These are phyloP conservation scores for Blepharisma japonicum DNA, from an alignment of 73 alveolate species.

Conservation along the genomic window DNA sequence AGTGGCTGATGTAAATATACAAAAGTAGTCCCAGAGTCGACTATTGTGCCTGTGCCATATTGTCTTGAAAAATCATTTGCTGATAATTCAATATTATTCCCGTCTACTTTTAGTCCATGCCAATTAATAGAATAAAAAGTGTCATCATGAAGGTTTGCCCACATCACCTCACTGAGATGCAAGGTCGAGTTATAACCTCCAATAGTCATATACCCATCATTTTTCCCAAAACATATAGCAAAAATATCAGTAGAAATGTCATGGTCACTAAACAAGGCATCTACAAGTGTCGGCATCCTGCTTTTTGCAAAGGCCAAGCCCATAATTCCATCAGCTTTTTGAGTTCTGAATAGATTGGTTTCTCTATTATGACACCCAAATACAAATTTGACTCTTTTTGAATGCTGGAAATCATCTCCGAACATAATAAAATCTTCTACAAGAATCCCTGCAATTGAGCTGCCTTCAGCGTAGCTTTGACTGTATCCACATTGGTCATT, in stretches of 20 bases:
- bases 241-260: slow-evolving; percentile 56
- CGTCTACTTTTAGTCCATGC: slow-evolving; percentile 22
- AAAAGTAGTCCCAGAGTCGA: slow-evolving; percentile 34
- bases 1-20: not conserved
- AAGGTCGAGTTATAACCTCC: slow-evolving; percentile 60
- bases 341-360: slow-evolving; percentile 76
- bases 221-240: slow-evolving; percentile 70
- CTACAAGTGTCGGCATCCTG: slow-evolving; percentile 59
- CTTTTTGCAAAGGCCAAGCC: slow-evolving; percentile 65
- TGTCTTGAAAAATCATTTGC: slow-evolving; percentile 6
- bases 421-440: slow-evolving; percentile 52
- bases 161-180: not conserved
- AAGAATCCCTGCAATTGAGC: slow-evolving; percentile 54
- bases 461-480: slow-evolving; percentile 68
- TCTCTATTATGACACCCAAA: slow-evolving; percentile 88
- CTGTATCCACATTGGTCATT: slow-evolving; percentile 28
- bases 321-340: slow-evolving; percentile 89
- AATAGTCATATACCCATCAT: slow-evolving; percentile 63
- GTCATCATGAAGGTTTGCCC: not conserved
- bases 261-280: slow-evolving; percentile 41
- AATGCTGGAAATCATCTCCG: slow-evolving; percentile 52
- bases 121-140: not conserved
- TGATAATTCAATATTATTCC: not conserved
- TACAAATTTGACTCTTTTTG: slow-evolving; percentile 11
- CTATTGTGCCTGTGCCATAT: slow-evolving; percentile 23